phyloP scores from a whole-genome alignment of 2,329 filamentous ascomycete species.

The Ceratocystis diversiconidia region DNA sequence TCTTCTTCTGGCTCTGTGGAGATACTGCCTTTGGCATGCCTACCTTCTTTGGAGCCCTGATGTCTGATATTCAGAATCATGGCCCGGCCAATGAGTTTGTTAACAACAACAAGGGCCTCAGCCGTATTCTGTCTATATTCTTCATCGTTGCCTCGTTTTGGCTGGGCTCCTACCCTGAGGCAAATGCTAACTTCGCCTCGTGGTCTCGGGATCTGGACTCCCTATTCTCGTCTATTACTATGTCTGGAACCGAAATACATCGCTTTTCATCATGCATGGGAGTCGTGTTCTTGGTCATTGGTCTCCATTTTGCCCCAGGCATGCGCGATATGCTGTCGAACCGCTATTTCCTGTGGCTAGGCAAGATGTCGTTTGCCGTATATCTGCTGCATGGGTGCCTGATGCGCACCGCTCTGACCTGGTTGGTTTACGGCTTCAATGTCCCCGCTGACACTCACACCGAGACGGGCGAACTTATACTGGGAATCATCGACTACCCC shows the following conservation, averaged over 20 bases:
- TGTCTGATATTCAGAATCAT: constrained; percentile 44
- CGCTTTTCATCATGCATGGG: constrained; percentile 29
- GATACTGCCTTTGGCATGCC: constrained; percentile 38
- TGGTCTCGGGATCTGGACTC: constrained; percentile 38
- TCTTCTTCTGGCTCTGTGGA: constrained; percentile 31
- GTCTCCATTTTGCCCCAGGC: constrained; percentile 37
- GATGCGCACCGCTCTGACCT: constrained; percentile 44
- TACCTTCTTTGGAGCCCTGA: constrained; percentile 47
- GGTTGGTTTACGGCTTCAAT: constrained; percentile 40
- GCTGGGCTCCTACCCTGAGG: constrained; percentile 46
- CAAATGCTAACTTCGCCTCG: constrained; percentile 35
- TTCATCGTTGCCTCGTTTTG: constrained; percentile 40
- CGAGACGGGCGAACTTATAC: constrained; percentile 26
- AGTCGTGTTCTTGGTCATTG: constrained; percentile 32
- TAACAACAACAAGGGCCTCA: constrained; percentile 30
- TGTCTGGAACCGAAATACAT: constrained; percentile 32
- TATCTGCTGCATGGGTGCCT: constrained; percentile 50
- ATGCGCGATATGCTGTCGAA: constrained; percentile 40
- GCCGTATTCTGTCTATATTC: constrained; percentile 32
- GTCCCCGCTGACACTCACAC: constrained; percentile 27
- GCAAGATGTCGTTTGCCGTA: constrained; percentile 49
- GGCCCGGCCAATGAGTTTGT: constrained; percentile 35
- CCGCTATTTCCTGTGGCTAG: constrained; percentile 45
- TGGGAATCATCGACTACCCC: constrained; percentile 28
- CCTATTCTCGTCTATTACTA: constrained; percentile 33